Evolutionary conservation across 495 filamentous ascomycete genomes (phyloP), one percentile per base, ranked within the genome.

Genomic region (Penicillium cinerascens): DNA sequence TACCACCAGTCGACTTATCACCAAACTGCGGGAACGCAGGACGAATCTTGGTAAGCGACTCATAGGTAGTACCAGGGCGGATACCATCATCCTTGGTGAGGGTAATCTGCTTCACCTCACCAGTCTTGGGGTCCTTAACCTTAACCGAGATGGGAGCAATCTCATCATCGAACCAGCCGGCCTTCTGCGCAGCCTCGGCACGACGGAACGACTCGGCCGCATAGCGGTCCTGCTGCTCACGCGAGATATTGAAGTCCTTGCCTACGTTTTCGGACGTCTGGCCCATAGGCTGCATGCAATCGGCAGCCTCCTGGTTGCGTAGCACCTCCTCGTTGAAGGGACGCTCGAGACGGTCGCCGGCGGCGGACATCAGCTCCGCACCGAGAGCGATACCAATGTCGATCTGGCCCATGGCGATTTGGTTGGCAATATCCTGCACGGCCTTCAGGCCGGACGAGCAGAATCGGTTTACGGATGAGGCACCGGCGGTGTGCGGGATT

Each of bases 261-360:
- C 83, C 89, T n/a, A 98, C 89, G 59, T 98, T 97, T 77, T 98
- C 93, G 10, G 86, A 90, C 0, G 93, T 98, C 83, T 96, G 93
- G 0, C 93, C 93, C 93, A 98, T 98, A 25, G 91, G 85, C 79
- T 92, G 84, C 82, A 89, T 81, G 78, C 91, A 95, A 70, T 98
- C 93, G 29, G 67, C 63, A 0, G 89, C 82, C 64, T 97, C 91
- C 64, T 88, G 88, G 63, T 79, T 82, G 55, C 80, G 76, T 22
- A 90, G 69, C 23, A 98, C 82, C 47, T 85, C 83, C 41, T 86
- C 85, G 66, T 89, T 84, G 77, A 96, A 95, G 4, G 89, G 84
- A 23, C 74, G 71, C 18, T 82, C 80, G 17, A 89, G 74, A 2
- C 81, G 75, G 57, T 89, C 85, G 23, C 85, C 85, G 47, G 82